Percentiles rank a stretch among this genome's conserved stretches.
Evolutionary conservation across 139 green algal species (phyloP).

Genomic region (Closterium sp.): DNA sequence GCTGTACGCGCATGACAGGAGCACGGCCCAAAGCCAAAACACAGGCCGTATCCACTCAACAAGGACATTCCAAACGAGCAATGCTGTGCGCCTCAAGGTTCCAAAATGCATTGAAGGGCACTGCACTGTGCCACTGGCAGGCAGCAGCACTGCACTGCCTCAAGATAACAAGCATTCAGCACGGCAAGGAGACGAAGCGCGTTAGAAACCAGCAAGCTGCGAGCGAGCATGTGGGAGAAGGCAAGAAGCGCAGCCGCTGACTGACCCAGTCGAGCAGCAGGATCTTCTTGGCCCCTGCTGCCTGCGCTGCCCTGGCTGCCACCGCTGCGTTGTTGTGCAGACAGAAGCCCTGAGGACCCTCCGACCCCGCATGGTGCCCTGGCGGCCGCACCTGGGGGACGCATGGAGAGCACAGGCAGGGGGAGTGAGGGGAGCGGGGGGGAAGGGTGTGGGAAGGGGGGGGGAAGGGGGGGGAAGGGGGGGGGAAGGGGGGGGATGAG

Average conservation of each 20-base stretch:
- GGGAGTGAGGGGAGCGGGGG: neutral
- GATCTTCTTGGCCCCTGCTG: conserved; percentile 55
- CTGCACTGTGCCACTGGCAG: too few species aligned
- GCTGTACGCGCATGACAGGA: too few species aligned
- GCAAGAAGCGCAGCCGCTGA: conserved; percentile 10
- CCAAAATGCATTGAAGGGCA: too few species aligned
- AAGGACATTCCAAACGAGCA: too few species aligned
- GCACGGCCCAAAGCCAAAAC: too few species aligned
- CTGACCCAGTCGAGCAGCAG: conserved; percentile 75
- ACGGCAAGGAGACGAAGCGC: too few species aligned
- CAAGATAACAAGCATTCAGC: too few species aligned
- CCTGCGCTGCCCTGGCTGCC: conserved; percentile 44
- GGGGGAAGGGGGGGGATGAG: neutral
- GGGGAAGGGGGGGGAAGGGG: neutral
- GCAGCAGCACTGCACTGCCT: too few species aligned
- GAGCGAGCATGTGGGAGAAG: neutral
- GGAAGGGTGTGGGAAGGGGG: neutral
- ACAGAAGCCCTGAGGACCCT: conserved; percentile 66
- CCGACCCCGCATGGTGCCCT: conserved; percentile 69
- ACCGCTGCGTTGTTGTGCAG: conserved; percentile 73
- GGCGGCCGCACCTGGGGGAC: conserved; percentile 62
- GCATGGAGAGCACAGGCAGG: neutral
- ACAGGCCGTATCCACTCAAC: too few species aligned
- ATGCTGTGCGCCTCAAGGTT: too few species aligned
- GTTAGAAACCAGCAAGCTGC: neutral